Percentiles rank a stretch among this genome's conserved stretches.
phyloP scores from a whole-genome alignment of 192 early-diverging fungal genomes.

The Phlyctochytrium planicorne region DNA sequence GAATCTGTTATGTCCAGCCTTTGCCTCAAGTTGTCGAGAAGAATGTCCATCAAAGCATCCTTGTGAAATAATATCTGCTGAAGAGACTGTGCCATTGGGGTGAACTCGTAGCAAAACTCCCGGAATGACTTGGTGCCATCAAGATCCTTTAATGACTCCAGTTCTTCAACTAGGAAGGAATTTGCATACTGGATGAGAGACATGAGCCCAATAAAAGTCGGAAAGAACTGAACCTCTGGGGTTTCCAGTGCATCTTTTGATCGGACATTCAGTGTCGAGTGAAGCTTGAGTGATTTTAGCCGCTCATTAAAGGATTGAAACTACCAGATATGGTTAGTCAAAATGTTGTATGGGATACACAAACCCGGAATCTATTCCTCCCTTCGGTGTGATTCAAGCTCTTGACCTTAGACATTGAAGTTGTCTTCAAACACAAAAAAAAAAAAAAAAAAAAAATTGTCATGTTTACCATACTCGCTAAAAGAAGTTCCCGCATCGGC shows the following conservation, averaged over 20 bases:
- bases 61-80: slow-evolving; percentile 92
- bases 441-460: too few relatives aligned
- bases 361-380: too few relatives aligned
- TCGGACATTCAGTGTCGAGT: slow-evolving; percentile 45
- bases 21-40: too few relatives aligned
- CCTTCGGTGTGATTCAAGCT: too few relatives aligned
- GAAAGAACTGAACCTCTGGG: too few relatives aligned
- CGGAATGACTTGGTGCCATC: slow-evolving; percentile 84
- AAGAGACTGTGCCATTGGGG: slow-evolving; percentile 66
- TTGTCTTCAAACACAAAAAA: too few relatives aligned
- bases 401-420: too few relatives aligned
- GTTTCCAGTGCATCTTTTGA: too few relatives aligned
- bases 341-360: slow-evolving; percentile 1
- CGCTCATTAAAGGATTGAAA: slow-evolving; percentile 74
- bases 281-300: slow-evolving; percentile 65
- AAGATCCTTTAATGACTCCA: slow-evolving; percentile 86
- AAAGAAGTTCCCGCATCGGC: too few relatives aligned
- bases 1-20: too few relatives aligned
- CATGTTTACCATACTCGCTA: too few relatives aligned
- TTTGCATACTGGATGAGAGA: slow-evolving; percentile 42
- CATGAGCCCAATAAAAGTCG: slow-evolving; percentile 4
- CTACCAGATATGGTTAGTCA: too few relatives aligned
- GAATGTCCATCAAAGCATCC: slow-evolving; percentile 51
- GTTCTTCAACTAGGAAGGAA: slow-evolving; percentile 81
- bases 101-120: slow-evolving; percentile 67